phyloP scores from a whole-genome alignment of 1,284 basidiomycete genomes.

The Termitomyces sp. region DNA sequence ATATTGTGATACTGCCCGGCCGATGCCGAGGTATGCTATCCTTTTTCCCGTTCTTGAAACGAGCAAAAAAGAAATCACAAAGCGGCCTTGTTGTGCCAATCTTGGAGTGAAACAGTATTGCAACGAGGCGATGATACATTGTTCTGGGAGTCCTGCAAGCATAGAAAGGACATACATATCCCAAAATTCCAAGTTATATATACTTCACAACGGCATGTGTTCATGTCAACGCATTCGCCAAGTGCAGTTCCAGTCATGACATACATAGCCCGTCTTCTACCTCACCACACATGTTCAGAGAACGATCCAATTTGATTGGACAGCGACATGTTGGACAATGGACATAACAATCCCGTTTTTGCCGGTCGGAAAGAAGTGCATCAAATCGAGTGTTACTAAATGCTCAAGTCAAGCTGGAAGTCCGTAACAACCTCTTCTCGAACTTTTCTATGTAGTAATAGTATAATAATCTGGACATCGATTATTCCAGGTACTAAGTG shows the following conservation, averaged over 20 bases:
- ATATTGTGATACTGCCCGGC: background rate
- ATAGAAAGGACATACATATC: background rate
- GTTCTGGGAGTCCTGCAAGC: background rate
- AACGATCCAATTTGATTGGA: background rate
- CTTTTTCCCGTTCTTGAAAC: background rate
- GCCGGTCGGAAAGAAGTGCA: too few species aligned
- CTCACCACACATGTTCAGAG: background rate
- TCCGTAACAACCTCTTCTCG: too few species aligned
- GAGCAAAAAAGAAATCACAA: background rate
- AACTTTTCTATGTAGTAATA: too few species aligned
- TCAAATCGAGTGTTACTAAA: too few species aligned
- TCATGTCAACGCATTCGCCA: background rate
- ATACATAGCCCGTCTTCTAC: background rate
- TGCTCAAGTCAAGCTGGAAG: too few species aligned
- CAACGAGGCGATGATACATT: background rate
- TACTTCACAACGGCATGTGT: background rate
- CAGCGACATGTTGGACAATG: background rate
- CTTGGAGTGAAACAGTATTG: background rate
- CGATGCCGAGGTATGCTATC: background rate
- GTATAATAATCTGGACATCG: too few species aligned
- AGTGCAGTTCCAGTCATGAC: background rate
- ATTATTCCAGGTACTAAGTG: too few species aligned
- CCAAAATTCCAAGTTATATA: background rate
- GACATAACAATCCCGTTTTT: too few species aligned
- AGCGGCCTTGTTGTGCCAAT: background rate